phyloP scores from a whole-genome alignment of 2,329 filamentous ascomycete species.

The Keithomyces neogunnii region DNA sequence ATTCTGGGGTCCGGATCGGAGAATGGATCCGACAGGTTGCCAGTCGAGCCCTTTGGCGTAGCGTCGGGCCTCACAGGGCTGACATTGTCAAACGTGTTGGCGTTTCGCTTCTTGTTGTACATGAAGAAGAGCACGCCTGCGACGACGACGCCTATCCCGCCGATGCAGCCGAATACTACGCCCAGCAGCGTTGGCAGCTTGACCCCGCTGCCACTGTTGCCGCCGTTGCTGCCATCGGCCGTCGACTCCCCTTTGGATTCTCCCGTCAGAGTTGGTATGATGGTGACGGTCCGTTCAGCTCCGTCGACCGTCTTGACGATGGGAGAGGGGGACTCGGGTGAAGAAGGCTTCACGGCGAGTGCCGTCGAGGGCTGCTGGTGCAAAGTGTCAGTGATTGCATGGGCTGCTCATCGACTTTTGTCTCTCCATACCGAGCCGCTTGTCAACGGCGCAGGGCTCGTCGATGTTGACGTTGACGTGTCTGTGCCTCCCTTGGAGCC shows the following conservation, averaged over 20 bases:
- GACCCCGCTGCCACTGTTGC: neutral
- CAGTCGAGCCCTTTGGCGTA: neutral
- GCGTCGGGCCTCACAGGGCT: neutral
- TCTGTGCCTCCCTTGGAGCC: neutral
- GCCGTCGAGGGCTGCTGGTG: neutral
- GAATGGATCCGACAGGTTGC: slow-evolving; percentile 1
- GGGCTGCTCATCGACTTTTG: no score
- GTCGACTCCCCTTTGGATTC: neutral
- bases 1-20: neutral
- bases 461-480: neutral
- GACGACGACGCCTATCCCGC: neutral
- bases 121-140: neutral
- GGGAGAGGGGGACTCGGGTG: neutral
- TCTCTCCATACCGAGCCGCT: no score
- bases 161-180: slow-evolving; percentile 2
- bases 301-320: neutral
- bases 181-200: neutral
- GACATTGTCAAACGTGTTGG: neutral
- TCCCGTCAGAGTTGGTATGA: neutral
- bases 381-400: neutral
- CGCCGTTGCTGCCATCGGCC: neutral
- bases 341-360: neutral
- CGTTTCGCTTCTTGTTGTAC: neutral
- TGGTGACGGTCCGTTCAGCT: neutral
- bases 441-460: neutral